phyloP scores from a whole-genome alignment of 192 early-diverging fungal species.

The Fimicolochytrium jonesii region DNA sequence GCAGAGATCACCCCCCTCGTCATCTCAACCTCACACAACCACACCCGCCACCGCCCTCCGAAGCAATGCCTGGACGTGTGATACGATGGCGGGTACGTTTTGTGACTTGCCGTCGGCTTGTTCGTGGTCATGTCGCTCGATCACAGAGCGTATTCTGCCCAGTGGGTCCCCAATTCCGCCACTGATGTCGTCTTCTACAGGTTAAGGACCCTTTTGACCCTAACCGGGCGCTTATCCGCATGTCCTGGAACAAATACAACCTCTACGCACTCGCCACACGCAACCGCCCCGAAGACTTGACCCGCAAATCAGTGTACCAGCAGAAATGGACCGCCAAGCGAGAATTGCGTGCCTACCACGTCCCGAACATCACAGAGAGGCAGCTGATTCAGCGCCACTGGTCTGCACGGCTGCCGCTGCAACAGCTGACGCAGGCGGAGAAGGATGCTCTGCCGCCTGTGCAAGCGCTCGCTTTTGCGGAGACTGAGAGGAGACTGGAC shows the following conservation, averaged over 20 bases:
- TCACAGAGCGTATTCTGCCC: no score
- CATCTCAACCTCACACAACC: no score
- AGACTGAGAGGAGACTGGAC: slow-evolving; percentile 88
- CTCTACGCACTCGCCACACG: slow-evolving; percentile 73
- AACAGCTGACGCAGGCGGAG: slow-evolving; percentile 32
- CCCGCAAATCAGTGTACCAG: slow-evolving; percentile 66
- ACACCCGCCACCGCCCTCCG: no score
- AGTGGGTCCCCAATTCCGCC: no score
- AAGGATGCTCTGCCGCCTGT: slow-evolving; percentile 35
- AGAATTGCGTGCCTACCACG: slow-evolving; percentile 89
- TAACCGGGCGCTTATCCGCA: slow-evolving; percentile 68
- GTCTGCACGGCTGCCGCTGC: slow-evolving; percentile 30
- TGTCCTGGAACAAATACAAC: slow-evolving; percentile 95
- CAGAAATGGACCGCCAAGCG: slow-evolving; percentile 94
- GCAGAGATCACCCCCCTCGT: no score
- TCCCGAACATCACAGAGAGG: slow-evolving; percentile 81
- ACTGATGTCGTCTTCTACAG: no score
- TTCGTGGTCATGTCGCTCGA: no score
- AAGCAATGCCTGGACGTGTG: not conserved
- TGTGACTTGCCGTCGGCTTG: not conserved
- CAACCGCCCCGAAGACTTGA: slow-evolving; percentile 44
- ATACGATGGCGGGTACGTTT: not conserved
- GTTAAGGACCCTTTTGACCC: slow-evolving; percentile 39
- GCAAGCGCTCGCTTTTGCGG: slow-evolving; percentile 74
- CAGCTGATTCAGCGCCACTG: slow-evolving; percentile 56